phyloP scores from a whole-genome alignment of 2,329 filamentous ascomycete genomes.

The Venturia oleaginea region DNA sequence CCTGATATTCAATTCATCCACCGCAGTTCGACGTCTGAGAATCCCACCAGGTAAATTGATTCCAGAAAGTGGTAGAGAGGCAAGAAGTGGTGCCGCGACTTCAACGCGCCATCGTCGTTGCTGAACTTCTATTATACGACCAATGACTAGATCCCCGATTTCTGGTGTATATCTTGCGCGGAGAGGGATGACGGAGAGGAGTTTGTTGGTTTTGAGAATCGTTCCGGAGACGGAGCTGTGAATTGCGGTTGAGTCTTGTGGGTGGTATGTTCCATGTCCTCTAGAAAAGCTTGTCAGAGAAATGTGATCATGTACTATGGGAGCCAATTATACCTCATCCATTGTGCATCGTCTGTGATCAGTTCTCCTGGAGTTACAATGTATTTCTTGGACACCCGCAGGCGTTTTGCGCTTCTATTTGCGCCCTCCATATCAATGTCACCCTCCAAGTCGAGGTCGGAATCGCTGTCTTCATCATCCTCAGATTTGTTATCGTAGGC shows the following conservation, averaged over 20 bases:
- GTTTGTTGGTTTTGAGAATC: constrained; percentile 89
- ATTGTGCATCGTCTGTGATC: constrained; percentile 87
- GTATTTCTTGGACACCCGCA: constrained; percentile 28
- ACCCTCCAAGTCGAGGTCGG: constrained; percentile 33
- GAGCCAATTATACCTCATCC: constrained; percentile 53
- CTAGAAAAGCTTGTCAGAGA: constrained; percentile 33
- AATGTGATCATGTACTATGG: background rate
- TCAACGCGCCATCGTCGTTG: constrained; percentile 90
- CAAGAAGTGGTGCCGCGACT: constrained; percentile 78
- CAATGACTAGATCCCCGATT: constrained; percentile 91
- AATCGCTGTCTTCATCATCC: constrained; percentile 23
- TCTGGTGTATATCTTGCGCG: constrained; percentile 91
- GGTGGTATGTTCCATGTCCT: constrained; percentile 85
- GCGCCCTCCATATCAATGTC: constrained; percentile 41
- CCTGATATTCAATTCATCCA: constrained; percentile 93
- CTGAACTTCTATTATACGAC: constrained; percentile 91
- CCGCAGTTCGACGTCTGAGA: constrained; percentile 80
- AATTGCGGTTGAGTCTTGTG: constrained; percentile 56
- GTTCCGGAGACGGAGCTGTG: constrained; percentile 85
- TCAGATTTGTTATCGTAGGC: constrained; percentile 22
- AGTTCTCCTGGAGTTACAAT: constrained; percentile 84
- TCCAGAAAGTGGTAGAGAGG: constrained; percentile 71
- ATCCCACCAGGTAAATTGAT: constrained; percentile 96
- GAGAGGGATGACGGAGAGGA: constrained; percentile 82
- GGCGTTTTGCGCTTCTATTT: constrained; percentile 31